Evolutionary conservation across 83 land plant species (phyloP), one percentile per base, ranked within the genome.

Genomic region (Larix sibirica): DNA sequence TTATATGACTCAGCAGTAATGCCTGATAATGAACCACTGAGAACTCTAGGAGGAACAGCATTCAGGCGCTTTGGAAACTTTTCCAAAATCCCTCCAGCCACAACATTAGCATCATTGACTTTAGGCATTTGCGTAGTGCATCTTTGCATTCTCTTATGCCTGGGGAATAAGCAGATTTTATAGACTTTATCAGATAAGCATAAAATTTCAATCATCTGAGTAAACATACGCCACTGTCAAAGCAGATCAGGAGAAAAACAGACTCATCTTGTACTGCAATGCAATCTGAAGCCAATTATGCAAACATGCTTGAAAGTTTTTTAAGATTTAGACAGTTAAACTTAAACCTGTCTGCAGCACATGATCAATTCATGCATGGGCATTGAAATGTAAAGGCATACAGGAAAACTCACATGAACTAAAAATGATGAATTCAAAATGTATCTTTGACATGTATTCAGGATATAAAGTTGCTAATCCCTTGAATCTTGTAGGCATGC

Each of bases 121-220:
- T 84, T 77, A 24, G 88, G 92, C 56, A 77, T 81, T 60, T 69
- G 80, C 28, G 28, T 28, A 91, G 28, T 28, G 28, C 28, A 91
- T 64, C 82, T 31, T 65, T 87, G 84, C 94, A 91, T 91, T 77
- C 86, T 91, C 88, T 87, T 84, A 79, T 89, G 87, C 94, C 94
- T 92, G 75, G 56, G 6, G 3, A 10, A 74, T 44, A 14, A 74
- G 28, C 28, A 74, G 12, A 44, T 47, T 47, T 9, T 47, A 44
- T 26, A 47, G 21, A 16, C 21, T 42, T 44, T n/a, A 44, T 21
- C 50, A n/a, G n/a, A 7, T 44, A n/a, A 23, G 77, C 40, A 42
- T 47, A 42, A 47, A 74, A 47, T 47, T 44, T n/a, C 28, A n/a
- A 47, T 47, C 58, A 21, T 47, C 3, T 21, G 28, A 40, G 23